phyloP scores from a whole-genome alignment of 768 basidiomycete species.

The Infundibulicybe gibba region DNA sequence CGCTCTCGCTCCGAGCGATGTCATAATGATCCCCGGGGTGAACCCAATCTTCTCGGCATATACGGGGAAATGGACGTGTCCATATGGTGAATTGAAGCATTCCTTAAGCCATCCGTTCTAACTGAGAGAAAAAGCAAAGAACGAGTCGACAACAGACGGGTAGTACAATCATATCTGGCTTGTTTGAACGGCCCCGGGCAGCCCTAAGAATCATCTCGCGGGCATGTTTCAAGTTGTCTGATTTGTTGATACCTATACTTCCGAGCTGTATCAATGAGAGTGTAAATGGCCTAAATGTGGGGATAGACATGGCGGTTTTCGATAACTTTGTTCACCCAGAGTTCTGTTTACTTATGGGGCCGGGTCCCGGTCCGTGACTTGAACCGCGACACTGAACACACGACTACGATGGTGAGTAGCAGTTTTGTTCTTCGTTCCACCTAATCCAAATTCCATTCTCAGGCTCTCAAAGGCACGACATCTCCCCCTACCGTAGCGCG shows the following conservation, averaged over 20 bases:
- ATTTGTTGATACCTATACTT: slow-evolving; percentile 65
- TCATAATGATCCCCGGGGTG: slow-evolving; percentile 58
- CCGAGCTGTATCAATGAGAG: slow-evolving; percentile 92
- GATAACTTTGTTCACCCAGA: not conserved
- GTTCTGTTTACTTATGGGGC: no score
- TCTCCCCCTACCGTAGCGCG: no score
- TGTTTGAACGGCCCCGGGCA: slow-evolving; percentile 38
- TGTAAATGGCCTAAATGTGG: slow-evolving; percentile 65
- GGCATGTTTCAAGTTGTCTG: slow-evolving; percentile 80
- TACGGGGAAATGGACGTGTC: slow-evolving; percentile 72
- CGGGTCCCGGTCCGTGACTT: no score
- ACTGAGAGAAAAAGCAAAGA: no score
- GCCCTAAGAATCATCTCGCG: slow-evolving; percentile 76
- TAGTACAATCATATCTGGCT: slow-evolving; percentile 79
- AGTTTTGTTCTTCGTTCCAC: not conserved
- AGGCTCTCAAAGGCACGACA: no score
- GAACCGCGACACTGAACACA: no score
- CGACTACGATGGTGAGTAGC: no score
- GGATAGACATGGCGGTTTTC: slow-evolving; percentile 1
- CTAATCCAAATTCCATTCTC: not conserved
- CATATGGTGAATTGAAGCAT: slow-evolving; percentile 88
- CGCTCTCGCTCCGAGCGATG: slow-evolving; percentile 51
- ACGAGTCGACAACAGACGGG: slow-evolving; percentile 48
- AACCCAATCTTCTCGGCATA: slow-evolving; percentile 81
- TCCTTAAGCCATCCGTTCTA: slow-evolving; percentile 41